These are phyloP conservation scores for Phytophthora cryptogea DNA, from an alignment of 352 stramenopile species.

Conservation along the genomic window DNA sequence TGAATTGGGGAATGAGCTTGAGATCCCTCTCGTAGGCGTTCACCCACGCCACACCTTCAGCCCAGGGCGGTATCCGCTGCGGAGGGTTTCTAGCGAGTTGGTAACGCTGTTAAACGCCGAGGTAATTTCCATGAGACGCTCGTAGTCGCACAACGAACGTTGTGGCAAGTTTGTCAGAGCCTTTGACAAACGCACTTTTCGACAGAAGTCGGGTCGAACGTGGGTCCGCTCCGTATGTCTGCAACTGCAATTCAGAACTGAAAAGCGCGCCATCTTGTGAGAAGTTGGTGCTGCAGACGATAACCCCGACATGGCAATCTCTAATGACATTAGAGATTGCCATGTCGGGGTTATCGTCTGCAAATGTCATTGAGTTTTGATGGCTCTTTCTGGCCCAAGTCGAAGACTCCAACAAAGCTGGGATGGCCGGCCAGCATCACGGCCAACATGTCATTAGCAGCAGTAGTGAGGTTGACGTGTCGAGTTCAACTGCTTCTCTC, in stretches of 20 bases:
- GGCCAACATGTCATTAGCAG: too few relatives aligned
- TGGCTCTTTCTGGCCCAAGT: too few relatives aligned
- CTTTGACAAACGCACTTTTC: constrained; percentile 15
- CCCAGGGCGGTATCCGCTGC: constrained; percentile 11
- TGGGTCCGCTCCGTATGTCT: constrained; percentile 12
- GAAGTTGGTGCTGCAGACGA: not conserved
- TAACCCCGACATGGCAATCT: too few relatives aligned
- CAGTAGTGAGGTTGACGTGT: too few relatives aligned
- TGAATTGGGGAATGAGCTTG: constrained; percentile 45
- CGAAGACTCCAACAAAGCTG: too few relatives aligned
- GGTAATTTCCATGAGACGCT: constrained; percentile 16
- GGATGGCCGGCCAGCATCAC: too few relatives aligned
- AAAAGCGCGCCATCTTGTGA: not conserved
- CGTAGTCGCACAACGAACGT: not conserved
- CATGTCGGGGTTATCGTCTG: too few relatives aligned
- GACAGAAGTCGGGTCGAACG: constrained; percentile 18
- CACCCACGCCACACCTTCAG: constrained; percentile 6
- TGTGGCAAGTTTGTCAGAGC: constrained; percentile 18
- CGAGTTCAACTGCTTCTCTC: too few relatives aligned
- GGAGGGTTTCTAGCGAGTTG: constrained; percentile 14
- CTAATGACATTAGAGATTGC: too few relatives aligned
- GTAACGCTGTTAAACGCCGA: constrained; percentile 29
- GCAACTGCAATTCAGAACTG: not conserved
- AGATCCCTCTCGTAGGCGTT: constrained; percentile 1
- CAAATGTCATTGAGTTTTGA: too few relatives aligned